Evolutionary conservation across 306 rosid species (phyloP).

Genomic region (Glycine latifolia): DNA sequence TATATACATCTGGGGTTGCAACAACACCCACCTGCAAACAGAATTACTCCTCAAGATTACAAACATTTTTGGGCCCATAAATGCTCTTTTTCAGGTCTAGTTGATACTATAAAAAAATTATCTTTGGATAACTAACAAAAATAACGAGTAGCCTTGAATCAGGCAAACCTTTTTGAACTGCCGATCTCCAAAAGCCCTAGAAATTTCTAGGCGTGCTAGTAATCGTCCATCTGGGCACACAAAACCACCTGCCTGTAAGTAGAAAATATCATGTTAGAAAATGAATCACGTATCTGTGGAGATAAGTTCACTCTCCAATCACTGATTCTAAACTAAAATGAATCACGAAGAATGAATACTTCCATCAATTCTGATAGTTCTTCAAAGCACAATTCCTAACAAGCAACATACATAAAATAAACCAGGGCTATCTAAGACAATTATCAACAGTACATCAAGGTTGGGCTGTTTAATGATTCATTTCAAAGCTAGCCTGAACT

Average conservation of each 20-base stretch:
- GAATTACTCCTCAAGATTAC: conserved; percentile 35
- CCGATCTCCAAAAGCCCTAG: conserved; percentile 90
- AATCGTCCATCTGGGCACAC: conserved; percentile 88
- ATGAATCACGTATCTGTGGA: conserved; percentile 1
- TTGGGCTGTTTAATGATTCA: not conserved
- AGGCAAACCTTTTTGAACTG: conserved; percentile 83
- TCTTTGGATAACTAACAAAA: conserved; percentile 10
- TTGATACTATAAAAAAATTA: conserved; percentile 22
- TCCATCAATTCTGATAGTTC: conserved; percentile 7
- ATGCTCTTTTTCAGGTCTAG: conserved; percentile 26
- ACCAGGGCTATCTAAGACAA: not conserved
- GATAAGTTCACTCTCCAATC: conserved; percentile 1
- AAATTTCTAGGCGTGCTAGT: conserved; percentile 91
- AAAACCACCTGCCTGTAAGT: conserved; percentile 81
- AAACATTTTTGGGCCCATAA: not conserved
- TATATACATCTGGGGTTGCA: conserved; percentile 85
- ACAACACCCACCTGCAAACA: conserved; percentile 79
- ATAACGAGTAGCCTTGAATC: conserved; percentile 12
- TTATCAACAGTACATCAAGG: not conserved
- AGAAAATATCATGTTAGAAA: conserved; percentile 34
- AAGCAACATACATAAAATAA: not conserved
- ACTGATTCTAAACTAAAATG: conserved; percentile 36
- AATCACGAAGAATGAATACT: conserved; percentile 23
- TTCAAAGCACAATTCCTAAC: conserved; percentile 14
- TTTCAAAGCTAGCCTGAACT: not conserved